A percentile compares a stretch with the other conserved stretches of the same genome.
These are phyloP conservation scores for Thermomyces lanuginosus DNA, from an alignment of 2,329 filamentous ascomycete species.

Conservation along the genomic window DNA sequence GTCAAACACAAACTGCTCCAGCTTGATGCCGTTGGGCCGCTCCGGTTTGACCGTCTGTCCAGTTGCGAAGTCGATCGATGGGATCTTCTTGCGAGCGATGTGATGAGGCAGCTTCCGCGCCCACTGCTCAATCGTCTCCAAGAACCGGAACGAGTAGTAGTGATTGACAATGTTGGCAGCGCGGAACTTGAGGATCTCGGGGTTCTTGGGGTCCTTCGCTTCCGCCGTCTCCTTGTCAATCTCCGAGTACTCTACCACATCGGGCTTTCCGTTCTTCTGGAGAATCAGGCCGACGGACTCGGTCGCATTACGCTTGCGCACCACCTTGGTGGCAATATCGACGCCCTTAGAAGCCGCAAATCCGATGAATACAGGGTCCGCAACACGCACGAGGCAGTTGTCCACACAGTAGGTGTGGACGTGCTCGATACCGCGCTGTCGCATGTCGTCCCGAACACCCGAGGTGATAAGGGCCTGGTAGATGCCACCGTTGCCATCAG, in stretches of 20 bases:
- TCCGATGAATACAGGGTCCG: constrained; percentile 87
- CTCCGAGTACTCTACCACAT: constrained; percentile 97
- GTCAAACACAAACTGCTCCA: constrained; percentile 98
- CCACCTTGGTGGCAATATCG: constrained; percentile 97
- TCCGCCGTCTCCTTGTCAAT: constrained; percentile 81
- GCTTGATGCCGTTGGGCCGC: constrained; percentile 94
- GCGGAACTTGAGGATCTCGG: constrained; percentile 77
- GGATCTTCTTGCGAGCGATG: constrained; percentile 97
- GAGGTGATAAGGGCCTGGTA: constrained; percentile 78
- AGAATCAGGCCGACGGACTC: constrained; percentile 92
- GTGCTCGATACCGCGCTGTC: constrained; percentile 75
- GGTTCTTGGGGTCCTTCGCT: constrained; percentile 67
- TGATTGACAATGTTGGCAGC: constrained; percentile 99
- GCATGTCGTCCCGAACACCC: constrained; percentile 74
- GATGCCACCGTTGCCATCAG: constrained; percentile 91
- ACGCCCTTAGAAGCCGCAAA: constrained; percentile 78
- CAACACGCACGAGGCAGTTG: constrained; percentile 98
- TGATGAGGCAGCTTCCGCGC: constrained; percentile 79
- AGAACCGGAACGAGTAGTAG: constrained; percentile 92
- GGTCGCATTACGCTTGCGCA: constrained; percentile 90
- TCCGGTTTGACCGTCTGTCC: constrained; percentile 76
- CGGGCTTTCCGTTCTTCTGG: constrained; percentile 86
- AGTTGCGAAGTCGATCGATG: constrained; percentile 56
- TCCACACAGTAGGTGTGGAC: constrained; percentile 97
- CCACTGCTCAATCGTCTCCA: constrained; percentile 80